phyloP scores from a whole-genome alignment of 2,329 filamentous ascomycete genomes.

The Thelonectria rubi region DNA sequence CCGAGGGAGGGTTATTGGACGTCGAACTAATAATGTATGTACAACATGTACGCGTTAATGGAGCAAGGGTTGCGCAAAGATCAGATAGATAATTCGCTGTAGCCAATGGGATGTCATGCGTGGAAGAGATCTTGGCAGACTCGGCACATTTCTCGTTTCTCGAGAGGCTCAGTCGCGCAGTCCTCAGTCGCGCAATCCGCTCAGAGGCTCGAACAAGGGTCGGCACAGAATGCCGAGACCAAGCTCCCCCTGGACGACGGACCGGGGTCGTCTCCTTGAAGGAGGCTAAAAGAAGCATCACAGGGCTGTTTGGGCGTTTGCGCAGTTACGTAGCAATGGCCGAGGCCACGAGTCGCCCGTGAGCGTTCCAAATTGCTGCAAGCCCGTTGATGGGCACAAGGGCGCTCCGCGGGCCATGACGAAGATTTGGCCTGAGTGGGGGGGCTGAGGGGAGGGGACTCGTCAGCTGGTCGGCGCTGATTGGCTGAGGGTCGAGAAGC shows the following conservation, averaged over 20 bases:
- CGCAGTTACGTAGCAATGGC: neutral
- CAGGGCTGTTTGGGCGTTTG: neutral
- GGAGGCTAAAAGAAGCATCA: neutral
- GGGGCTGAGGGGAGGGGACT: conserved; percentile 41
- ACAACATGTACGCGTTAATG: neutral
- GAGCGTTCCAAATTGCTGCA: neutral
- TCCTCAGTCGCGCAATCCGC: no score
- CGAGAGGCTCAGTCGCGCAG: conserved; percentile 13
- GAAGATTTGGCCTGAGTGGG: conserved; percentile 5
- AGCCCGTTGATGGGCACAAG: neutral
- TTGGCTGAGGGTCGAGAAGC: conserved; percentile 36
- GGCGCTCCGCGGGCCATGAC: neutral
- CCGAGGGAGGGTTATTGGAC: no score
- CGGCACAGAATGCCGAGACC: conserved; percentile 32
- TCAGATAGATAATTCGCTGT: neutral
- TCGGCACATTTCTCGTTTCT: conserved; percentile 11
- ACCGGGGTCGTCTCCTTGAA: neutral
- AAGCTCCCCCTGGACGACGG: no score
- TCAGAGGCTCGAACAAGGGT: conserved; percentile 14
- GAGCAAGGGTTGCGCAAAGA: neutral
- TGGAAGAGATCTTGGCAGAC: conserved; percentile 14
- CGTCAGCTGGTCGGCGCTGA: conserved; percentile 46
- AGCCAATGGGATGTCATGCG: neutral
- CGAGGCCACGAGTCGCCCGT: neutral
- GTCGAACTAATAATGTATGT: neutral